These are phyloP conservation scores for Sporothrix inflata DNA, from an alignment of 2,329 filamentous ascomycete species.

Conservation along the genomic window DNA sequence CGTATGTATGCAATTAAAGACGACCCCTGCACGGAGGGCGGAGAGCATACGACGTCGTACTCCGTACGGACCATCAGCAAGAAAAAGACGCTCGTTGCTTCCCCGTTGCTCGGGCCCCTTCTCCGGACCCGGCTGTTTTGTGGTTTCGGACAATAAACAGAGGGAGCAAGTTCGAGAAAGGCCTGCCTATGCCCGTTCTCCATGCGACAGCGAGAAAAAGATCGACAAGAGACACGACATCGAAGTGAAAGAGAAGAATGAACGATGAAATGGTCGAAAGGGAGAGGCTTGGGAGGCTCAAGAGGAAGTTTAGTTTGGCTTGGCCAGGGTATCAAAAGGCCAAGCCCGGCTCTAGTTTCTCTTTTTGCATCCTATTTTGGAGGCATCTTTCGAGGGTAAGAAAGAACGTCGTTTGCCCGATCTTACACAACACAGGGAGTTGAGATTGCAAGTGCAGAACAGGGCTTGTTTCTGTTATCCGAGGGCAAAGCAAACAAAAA, in stretches of 20 bases:
- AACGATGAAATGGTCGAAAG: neutral
- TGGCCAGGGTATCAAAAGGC: no score
- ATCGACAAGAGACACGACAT: neutral
- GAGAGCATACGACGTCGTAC: constrained; percentile 5
- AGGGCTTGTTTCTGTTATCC: no score
- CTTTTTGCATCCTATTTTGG: no score
- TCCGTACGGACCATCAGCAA: neutral
- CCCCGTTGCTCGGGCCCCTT: constrained; percentile 21
- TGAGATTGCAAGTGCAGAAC: neutral
- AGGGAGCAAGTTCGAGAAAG: neutral
- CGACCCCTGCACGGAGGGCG: constrained; percentile 10
- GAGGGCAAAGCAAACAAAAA: neutral
- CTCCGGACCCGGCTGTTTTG: constrained; percentile 3
- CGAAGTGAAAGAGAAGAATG: neutral
- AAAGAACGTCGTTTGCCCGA: neutral
- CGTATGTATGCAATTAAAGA: constrained; percentile 22
- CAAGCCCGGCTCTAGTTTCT: no score
- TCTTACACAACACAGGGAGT: neutral
- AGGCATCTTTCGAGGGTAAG: no score
- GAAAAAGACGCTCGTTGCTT: neutral
- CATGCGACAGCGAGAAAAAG: neutral
- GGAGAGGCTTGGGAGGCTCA: no score
- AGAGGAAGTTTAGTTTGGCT: neutral
- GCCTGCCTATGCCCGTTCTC: neutral
- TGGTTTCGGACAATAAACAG: neutral